These are phyloP conservation scores for Solanum phureja DNA, from an alignment of 257 asterid species.

Conservation along the genomic window DNA sequence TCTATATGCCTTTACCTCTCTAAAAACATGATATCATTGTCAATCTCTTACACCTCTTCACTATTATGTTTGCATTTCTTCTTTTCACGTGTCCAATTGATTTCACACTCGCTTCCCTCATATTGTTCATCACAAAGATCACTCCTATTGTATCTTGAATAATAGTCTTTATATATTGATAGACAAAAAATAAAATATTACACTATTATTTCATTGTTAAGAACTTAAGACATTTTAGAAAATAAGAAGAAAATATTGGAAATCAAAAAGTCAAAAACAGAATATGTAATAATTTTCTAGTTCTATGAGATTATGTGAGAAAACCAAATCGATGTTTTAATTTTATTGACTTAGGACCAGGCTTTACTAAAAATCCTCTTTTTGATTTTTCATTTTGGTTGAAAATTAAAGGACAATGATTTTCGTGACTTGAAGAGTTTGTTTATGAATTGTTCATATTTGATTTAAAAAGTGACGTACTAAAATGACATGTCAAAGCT, in stretches of 20 bases:
- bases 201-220: too few species aligned
- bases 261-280: not conserved
- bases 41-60: not conserved
- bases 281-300: not conserved
- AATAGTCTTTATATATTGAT: too few species aligned
- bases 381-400: not conserved
- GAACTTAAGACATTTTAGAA: not conserved
- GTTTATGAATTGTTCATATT: not conserved
- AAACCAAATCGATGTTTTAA: not conserved
- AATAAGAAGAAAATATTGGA: not conserved
- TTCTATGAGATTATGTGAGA: not conserved
- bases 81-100: not conserved
- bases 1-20: not conserved
- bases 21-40: accelerated
- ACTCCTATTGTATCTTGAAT: too few species aligned
- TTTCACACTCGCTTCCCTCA: not conserved
- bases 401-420: not conserved
- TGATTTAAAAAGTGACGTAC: not conserved
- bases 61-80: not conserved
- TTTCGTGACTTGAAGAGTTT: not conserved
- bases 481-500: not conserved
- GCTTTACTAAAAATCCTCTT: not conserved
- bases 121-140: not conserved
- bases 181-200: too few species aligned
- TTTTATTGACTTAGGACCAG: not conserved